Conservation (phyloP, 1,284 basidiomycete species). For the Cutaneotrichosporon cavernicola region DNA sequence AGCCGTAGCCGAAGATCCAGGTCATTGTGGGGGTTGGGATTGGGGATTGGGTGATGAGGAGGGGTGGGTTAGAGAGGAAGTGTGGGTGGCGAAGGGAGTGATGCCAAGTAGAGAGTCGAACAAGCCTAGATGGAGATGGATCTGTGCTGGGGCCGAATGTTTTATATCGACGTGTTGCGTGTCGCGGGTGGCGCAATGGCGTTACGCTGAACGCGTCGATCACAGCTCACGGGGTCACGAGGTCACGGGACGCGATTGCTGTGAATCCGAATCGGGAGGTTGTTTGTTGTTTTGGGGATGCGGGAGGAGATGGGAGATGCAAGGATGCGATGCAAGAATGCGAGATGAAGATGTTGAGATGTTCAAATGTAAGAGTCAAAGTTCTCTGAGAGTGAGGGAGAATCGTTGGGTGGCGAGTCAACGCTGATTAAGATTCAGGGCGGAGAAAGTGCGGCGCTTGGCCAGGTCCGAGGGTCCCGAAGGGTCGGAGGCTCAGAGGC, state of each 20-base stretch:
- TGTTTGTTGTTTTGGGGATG: neutral
- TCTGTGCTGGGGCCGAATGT: neutral
- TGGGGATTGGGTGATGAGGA: neutral
- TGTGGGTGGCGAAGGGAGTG: too few relatives aligned
- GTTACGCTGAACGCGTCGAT: neutral
- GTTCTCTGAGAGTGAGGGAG: neutral
- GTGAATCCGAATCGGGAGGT: neutral
- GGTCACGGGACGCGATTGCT: neutral
- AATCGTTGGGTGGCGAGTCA: neutral
- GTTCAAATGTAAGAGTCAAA: neutral
- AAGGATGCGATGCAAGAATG: neutral
- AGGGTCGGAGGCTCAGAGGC: too few relatives aligned
- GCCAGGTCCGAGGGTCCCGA: neutral
- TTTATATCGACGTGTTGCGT: neutral
- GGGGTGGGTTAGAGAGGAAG: neutral
- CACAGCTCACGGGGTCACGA: too few relatives aligned
- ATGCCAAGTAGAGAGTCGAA: too few relatives aligned
- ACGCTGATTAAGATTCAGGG: neutral
- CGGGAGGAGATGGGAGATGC: neutral
- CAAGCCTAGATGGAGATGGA: too few relatives aligned
- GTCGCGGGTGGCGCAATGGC: neutral
- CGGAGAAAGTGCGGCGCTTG: slow-evolving; percentile 1
- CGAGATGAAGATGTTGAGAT: neutral
- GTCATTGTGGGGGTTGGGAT: slow-evolving; percentile 9
- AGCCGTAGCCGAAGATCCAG: slow-evolving; percentile 26